Evolutionary conservation across 768 basidiomycete species (phyloP), one percentile per base, ranked within the genome.

Genomic region (Tulasnella sp.): DNA sequence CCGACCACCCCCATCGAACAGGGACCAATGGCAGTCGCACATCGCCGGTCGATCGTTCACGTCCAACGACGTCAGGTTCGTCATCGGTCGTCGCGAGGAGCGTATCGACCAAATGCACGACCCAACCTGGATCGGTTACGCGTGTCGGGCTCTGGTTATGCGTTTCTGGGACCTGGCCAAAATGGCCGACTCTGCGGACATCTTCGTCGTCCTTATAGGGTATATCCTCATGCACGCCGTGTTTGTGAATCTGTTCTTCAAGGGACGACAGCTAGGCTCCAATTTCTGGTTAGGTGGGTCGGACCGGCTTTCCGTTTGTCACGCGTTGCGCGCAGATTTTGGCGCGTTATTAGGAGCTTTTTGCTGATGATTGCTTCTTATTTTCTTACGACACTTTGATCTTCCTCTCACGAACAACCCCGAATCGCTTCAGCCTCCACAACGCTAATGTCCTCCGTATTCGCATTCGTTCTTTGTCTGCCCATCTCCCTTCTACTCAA

Each of bases 191-290:
- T 92, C 92, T 0, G 80, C 93, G 22, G 96, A 99, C 71, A 97
- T 99, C 66, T 75, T 94, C 54, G 83, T 98, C 63, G 91, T 99
- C 65, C 80, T 97, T 19, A 77, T 87, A 10, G 96, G 94, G 12
- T 98, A 98, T 70, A 72, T 93, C 54, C 78, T 98, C 46, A 98
- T 99, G 96, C 92, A 97, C 73, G 79, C 76, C 3, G 94, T 93
- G 1, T 98, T 99, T 73, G 82, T 92, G 69, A 83, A 91, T 53
- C 80, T 98, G 53, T 86, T 94, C 73, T 75, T 85, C 63, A 87
- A 88, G 63, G 91, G 92, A 62, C 81, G 94, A 22, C 81, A 84
- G 19, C 79, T 99, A 30, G 92, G 92, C 22, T 80, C 73, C 74
- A 81, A 79, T 64, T 80, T 84, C 68, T 84, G 82, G 83, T 74